These are phyloP conservation scores for Carnegiea gigantea DNA, from an alignment of 179 eudicot genomes.

Conservation along the genomic window DNA sequence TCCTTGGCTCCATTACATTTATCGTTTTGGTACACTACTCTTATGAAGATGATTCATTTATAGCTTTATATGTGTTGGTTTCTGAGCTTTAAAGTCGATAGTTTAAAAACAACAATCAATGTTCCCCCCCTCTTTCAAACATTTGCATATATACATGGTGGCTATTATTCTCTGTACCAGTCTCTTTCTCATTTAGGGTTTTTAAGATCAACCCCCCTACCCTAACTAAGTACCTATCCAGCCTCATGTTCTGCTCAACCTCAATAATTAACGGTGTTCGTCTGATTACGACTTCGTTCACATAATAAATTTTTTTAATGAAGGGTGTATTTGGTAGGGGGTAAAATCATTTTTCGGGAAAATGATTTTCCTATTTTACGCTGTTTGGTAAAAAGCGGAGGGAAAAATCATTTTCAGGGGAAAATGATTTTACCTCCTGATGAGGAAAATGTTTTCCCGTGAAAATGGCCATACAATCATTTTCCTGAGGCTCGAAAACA, in stretches of 20 bases:
- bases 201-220: slow-evolving; percentile 4
- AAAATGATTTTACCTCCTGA: too few relatives aligned
- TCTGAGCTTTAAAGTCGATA: slow-evolving; percentile 26
- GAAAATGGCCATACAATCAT: too few relatives aligned
- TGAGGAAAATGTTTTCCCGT: too few relatives aligned
- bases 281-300: neutral
- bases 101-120: slow-evolving; percentile 21
- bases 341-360: too few relatives aligned
- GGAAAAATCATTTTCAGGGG: too few relatives aligned
- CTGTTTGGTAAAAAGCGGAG: too few relatives aligned
- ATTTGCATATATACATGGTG: slow-evolving; percentile 15
- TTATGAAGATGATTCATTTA: slow-evolving; percentile 1
- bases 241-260: neutral
- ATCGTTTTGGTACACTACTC: neutral
- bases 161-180: slow-evolving; percentile 9
- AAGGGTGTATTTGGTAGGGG: too few relatives aligned
- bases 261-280: neutral
- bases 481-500: too few relatives aligned
- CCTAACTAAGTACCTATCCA: neutral
- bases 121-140: slow-evolving; percentile 13
- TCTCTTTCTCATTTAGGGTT: slow-evolving; percentile 7
- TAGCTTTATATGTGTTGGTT: slow-evolving; percentile 1
- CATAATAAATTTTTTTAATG: too few relatives aligned
- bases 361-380: too few relatives aligned
- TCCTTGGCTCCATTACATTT: slow-evolving; percentile 6